Percentiles rank a stretch among this genome's conserved stretches.
phyloP scores from a whole-genome alignment of 2,329 filamentous ascomycete species.

The Colletotrichum shisoi region DNA sequence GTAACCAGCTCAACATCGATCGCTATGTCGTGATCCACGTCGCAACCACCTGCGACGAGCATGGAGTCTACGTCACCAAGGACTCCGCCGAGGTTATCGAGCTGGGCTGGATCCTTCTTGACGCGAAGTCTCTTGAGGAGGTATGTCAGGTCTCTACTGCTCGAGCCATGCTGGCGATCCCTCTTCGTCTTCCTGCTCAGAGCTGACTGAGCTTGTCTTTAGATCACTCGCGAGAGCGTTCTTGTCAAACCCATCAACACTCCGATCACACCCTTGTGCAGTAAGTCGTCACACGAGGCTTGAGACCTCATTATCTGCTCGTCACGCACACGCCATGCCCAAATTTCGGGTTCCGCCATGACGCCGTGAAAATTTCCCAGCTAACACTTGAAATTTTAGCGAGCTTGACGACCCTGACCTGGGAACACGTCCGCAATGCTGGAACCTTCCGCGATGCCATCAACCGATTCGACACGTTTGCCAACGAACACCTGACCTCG shows the following conservation, averaged over 20 bases:
- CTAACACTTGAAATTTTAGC: slow-evolving; percentile 61
- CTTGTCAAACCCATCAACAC: slow-evolving; percentile 99
- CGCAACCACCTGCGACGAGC: slow-evolving; percentile 97
- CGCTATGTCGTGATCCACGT: slow-evolving; percentile 98
- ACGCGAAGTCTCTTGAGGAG: slow-evolving; percentile 91
- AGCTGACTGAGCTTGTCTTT: slow-evolving; percentile 42
- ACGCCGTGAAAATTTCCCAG: slow-evolving; percentile 42
- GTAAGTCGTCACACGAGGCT: slow-evolving; percentile 67
- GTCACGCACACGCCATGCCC: slow-evolving; percentile 31
- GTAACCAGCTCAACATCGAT: slow-evolving; percentile 78
- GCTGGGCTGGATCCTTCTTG: slow-evolving; percentile 95
- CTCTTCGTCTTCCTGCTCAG: slow-evolving; percentile 34
- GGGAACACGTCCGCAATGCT: slow-evolving; percentile 98
- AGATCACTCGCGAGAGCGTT: slow-evolving; percentile 95
- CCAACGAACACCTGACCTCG: slow-evolving; percentile 85
- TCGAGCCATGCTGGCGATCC: neutral
- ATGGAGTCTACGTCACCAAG: slow-evolving; percentile 98
- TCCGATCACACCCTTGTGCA: slow-evolving; percentile 97
- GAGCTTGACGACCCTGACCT: slow-evolving; percentile 95
- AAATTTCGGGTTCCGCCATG: slow-evolving; percentile 25
- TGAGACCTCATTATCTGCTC: slow-evolving; percentile 32
- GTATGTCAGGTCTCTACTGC: slow-evolving; percentile 60
- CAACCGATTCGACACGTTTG: slow-evolving; percentile 92
- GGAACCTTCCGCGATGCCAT: slow-evolving; percentile 97
- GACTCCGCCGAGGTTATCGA: slow-evolving; percentile 99